Conservation (phyloP, 805 yeast species). For the Komagataella phaffii region DNA sequence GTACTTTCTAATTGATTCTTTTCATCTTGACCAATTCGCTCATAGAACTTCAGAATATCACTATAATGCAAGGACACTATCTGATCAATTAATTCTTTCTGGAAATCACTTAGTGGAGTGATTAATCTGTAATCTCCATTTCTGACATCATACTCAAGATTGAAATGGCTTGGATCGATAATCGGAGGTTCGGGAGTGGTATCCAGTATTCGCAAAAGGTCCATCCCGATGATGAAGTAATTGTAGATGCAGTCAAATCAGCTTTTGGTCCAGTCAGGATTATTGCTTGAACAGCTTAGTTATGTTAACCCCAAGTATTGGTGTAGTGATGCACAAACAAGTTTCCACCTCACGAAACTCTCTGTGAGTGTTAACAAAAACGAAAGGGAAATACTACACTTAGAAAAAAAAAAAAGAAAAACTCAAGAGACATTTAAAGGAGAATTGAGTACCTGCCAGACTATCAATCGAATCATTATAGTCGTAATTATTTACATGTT, state of each 20-base stretch:
- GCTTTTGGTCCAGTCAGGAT: neutral
- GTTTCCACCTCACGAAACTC: neutral
- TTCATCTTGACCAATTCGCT: conserved; percentile 33
- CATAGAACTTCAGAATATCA: conserved; percentile 80
- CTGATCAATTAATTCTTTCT: conserved; percentile 80
- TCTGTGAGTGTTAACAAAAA: no score
- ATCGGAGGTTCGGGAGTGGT: conserved; percentile 78
- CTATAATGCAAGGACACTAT: conserved; percentile 85
- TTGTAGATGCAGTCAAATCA: neutral
- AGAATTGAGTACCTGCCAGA: no score
- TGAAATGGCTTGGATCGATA: conserved; percentile 38
- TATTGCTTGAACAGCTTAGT: no score
- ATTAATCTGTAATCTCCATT: conserved; percentile 65
- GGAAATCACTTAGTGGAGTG: conserved; percentile 76
- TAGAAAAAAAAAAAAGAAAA: no score
- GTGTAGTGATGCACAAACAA: neutral
- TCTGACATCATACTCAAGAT: conserved; percentile 19
- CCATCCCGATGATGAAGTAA: conserved; percentile 31
- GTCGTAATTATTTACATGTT: no score
- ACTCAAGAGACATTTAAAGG: no score
- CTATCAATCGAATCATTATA: no score
- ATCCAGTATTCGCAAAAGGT: conserved; percentile 61
- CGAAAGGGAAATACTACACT: no score
- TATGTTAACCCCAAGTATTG: neutral
- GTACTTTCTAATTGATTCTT: conserved; percentile 10